These are phyloP conservation scores for Naganishia vaughanmartiniae DNA, from an alignment of 768 basidiomycete species.

Conservation along the genomic window DNA sequence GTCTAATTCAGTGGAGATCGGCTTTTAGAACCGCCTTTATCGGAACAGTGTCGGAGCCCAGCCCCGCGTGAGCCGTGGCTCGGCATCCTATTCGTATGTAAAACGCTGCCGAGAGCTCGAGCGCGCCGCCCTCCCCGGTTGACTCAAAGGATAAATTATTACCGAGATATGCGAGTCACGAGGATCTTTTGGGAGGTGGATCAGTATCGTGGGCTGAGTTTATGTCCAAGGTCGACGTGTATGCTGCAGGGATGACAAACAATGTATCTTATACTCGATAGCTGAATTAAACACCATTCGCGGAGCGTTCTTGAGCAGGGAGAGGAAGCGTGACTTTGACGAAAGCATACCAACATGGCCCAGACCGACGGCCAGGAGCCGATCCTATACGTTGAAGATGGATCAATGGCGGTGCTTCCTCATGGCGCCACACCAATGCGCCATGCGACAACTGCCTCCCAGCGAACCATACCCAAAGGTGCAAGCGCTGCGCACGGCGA, in stretches of 20 bases:
- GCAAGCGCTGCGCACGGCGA: background rate
- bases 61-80: too few relatives aligned
- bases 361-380: conserved; percentile 18
- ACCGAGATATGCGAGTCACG: conserved; percentile 5
- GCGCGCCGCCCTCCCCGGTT: too few relatives aligned
- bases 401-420: conserved; percentile 14
- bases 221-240: too few relatives aligned
- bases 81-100: too few relatives aligned
- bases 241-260: too few relatives aligned
- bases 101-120: too few relatives aligned
- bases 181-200: background rate
- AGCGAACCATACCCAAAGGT: background rate
- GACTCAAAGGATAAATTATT: too few relatives aligned
- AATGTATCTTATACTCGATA: too few relatives aligned
- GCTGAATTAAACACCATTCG: background rate
- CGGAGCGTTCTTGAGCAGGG: background rate
- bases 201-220: too few relatives aligned
- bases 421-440: background rate
- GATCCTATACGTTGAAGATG: conserved; percentile 21
- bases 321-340: background rate
- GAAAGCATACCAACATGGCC: conserved; percentile 10
- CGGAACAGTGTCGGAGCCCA: too few relatives aligned
- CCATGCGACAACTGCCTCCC: background rate
- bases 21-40: too few relatives aligned
- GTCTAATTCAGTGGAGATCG: too few relatives aligned